Base-by-base conservation (phyloP, 805 yeast genomes). In the Wickerhamomyces subpelliculosus region DNA sequence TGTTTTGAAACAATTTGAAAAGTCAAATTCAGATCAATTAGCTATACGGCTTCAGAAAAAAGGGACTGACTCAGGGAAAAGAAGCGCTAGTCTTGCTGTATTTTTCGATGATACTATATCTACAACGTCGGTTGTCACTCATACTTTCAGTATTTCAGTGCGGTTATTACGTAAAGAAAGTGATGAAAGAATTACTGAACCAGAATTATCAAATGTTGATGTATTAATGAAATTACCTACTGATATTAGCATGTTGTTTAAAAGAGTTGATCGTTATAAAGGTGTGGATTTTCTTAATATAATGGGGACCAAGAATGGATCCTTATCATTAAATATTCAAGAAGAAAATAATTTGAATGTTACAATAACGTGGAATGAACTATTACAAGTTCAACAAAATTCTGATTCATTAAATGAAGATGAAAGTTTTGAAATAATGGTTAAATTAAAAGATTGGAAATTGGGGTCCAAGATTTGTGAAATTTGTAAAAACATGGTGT, bases 81-180 rank as follows among this genome's bases (percentile, higher is more conserved):
- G 72, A 34, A 59, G 67, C 2, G 80, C 83, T 2, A 68, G 73
- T 18, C 58, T 83, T 38, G 75, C 78, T 0, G 47, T 83, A 13
- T 68, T 66, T 45, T 80, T 77, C 50, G 67, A 73, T 16, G 78
- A 75, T 43, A 60, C 56, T 49, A 62, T 56, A 26, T 54, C 56
- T 36, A 55, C 57, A 37, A 47, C 69, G 9, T 68, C 71, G 19
- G 61, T 73, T 3, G 68, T 84, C 14, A 70, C 72, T 43, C 87
- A 82, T 50, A 71, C 84, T 8, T 78, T 80, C 49, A 75, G 77
- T 36, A 73, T 89, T 16, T 90, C 95, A 0, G 84, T 84, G 2
- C 65, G 78, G 46, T 63, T 84, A 30, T 51, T 84, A 39, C 72
- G 77, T 41, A 67, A 65, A 44, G 72, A 68, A 13, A 76, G 72